Conservation (phyloP, 139 green algal genomes). For the Ettlia oleoabundans region DNA sequence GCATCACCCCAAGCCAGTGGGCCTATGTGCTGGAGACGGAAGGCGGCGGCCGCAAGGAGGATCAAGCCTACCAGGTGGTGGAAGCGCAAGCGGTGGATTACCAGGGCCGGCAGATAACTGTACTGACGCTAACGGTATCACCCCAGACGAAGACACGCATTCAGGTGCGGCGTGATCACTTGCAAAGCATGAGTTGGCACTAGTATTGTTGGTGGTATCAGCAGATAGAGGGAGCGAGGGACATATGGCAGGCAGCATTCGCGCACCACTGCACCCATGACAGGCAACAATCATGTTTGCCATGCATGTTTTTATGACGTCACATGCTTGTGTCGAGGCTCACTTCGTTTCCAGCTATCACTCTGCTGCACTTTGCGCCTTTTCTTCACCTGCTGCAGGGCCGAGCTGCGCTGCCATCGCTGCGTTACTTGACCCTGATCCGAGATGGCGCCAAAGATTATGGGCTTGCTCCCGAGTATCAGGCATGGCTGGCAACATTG, state of each 20-base stretch:
- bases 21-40: slow-evolving; percentile 27
- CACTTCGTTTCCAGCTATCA: no score
- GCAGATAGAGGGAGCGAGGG: no score
- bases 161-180: background rate
- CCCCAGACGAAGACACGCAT: background rate
- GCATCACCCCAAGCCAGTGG: slow-evolving; percentile 35
- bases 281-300: no score
- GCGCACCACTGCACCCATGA: no score
- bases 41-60: slow-evolving; percentile 16
- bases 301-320: no score
- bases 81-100: slow-evolving; percentile 7
- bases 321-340: no score
- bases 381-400: background rate
- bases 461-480: slow-evolving; percentile 23
- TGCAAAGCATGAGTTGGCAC: background rate
- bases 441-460: slow-evolving; percentile 20
- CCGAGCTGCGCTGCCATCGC: slow-evolving; percentile 11
- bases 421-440: slow-evolving; percentile 39
- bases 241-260: no score
- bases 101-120: slow-evolving; percentile 13
- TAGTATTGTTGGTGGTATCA: no score
- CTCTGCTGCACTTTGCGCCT: background rate
- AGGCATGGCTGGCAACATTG: slow-evolving; percentile 10
- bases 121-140: slow-evolving; percentile 13
- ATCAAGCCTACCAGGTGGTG: slow-evolving; percentile 3